Percentiles rank a stretch among this genome's conserved stretches.
phyloP scores from a whole-genome alignment of 441 rosid species.

The Hypseocharis bilobata region DNA sequence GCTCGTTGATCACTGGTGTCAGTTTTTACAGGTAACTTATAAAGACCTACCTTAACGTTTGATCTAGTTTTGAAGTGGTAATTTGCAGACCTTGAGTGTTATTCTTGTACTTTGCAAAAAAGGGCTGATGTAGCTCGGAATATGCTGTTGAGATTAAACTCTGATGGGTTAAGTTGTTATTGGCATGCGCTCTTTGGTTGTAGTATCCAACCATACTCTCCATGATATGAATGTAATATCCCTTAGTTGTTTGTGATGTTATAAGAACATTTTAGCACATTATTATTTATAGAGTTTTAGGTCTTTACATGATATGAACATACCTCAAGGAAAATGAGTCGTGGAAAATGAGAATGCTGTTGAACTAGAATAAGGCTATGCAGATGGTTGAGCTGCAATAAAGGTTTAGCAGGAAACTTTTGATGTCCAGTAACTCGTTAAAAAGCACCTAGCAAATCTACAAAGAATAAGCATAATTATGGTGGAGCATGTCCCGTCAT shows the following conservation, averaged over 20 bases:
- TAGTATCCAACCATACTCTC: neutral
- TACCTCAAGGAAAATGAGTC: neutral
- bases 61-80: neutral
- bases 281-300: neutral
- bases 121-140: neutral
- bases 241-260: neutral
- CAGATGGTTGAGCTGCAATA: neutral
- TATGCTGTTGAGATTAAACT: neutral
- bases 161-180: neutral
- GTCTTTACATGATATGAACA: neutral
- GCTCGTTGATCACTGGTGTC: constrained; percentile 82
- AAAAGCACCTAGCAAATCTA: too few relatives aligned
- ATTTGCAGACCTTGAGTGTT: neutral
- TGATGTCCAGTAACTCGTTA: neutral
- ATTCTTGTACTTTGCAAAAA: neutral
- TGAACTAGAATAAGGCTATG: neutral
- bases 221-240: neutral
- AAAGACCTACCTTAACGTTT: neutral
- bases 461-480: too few relatives aligned
- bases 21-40: constrained; percentile 70
- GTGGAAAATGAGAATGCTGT: neutral
- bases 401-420: too few relatives aligned
- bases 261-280: neutral
- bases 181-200: neutral
- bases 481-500: too few relatives aligned